A percentile compares a stretch with the other conserved stretches of the same genome.
phyloP scores from a whole-genome alignment of 163 green algal genomes.

The Prototheca cutis region DNA sequence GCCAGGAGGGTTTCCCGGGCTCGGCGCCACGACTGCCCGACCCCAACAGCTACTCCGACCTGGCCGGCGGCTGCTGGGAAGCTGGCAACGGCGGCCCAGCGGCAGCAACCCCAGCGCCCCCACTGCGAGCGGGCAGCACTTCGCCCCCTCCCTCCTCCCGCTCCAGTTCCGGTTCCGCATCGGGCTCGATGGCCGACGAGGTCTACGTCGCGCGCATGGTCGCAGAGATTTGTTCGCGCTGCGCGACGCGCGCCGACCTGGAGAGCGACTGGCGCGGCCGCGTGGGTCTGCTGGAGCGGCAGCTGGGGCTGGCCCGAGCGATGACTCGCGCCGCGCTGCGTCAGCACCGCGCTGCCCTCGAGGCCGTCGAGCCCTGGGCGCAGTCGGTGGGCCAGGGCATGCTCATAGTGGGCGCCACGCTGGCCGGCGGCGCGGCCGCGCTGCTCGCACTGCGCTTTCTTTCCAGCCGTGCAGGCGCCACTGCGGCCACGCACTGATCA shows the following conservation, averaged over 20 bases:
- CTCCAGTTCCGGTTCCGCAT: too few relatives aligned
- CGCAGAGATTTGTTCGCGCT: background rate
- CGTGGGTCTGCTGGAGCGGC: background rate
- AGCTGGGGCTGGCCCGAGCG: background rate
- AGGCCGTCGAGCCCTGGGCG: slow-evolving; percentile 2
- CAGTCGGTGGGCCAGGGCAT: background rate
- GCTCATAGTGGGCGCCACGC: background rate
- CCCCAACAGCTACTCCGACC: too few relatives aligned
- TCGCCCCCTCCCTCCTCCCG: background rate
- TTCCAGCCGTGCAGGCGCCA: background rate
- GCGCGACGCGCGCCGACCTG: background rate
- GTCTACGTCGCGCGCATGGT: background rate
- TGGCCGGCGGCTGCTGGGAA: too few relatives aligned
- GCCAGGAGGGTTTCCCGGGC: too few relatives aligned
- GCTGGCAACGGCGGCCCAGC: too few relatives aligned
- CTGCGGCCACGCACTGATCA: background rate
- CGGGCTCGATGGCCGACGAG: background rate
- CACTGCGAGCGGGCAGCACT: too few relatives aligned
- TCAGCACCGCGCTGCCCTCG: background rate
- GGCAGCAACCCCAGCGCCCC: background rate
- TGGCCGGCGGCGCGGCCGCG: background rate
- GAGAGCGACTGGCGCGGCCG: background rate
- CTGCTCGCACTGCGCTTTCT: background rate
- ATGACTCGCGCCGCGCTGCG: slow-evolving; percentile 1
- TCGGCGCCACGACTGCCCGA: too few relatives aligned